Evolutionary conservation across 1,284 basidiomycete species (phyloP), one percentile per base, ranked within the genome.

Genomic region (Papiliotrema fonsecae): DNA sequence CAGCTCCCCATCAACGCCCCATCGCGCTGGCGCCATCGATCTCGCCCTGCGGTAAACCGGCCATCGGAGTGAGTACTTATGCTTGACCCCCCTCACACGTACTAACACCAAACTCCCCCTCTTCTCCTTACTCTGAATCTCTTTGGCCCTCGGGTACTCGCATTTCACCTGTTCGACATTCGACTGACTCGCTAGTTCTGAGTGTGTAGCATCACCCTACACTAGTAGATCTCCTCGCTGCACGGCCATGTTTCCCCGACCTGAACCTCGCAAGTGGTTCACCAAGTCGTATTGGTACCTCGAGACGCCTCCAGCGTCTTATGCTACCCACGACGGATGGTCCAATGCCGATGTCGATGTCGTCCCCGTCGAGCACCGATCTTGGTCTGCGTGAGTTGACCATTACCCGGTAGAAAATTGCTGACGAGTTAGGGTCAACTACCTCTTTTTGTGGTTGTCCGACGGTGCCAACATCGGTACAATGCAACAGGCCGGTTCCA

Each of bases 341-440:
- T 57, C 52, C 44, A 69, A 69, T 47, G 56, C 58, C 27, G 67
- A 69, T 53, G 63, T 64, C 34, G 69, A 69, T 47, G 66, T 67
- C 25, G 61, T 63, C 10, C 64, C 67, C 13, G 40, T 53, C 31
- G 61, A 68, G 46, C 61, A 67, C 41, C 48, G 65, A 21, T 64
- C 61, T 22, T 69, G 67, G 70, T 50, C 56, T 50, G 52, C 64
- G 63, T 67, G 47, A 63, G 65, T 62, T 5, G 14, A 26, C 22
- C 11, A 31, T 19, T 39, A 10, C n/a, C 25, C n/a, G 2, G 5
- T 14, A 19, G 9, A 18, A 4, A 2, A 24, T 32, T 9, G 18
- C n/a, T n/a, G 22, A 32, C 7, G 14, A 34, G 11, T 26, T 44
- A 65, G 63, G 2, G 47, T 64, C 52, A 65, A 65, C 52, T 64